These are phyloP conservation scores for Blepharisma undulans DNA, from an alignment of 169 alveolate species.

Conservation along the genomic window DNA sequence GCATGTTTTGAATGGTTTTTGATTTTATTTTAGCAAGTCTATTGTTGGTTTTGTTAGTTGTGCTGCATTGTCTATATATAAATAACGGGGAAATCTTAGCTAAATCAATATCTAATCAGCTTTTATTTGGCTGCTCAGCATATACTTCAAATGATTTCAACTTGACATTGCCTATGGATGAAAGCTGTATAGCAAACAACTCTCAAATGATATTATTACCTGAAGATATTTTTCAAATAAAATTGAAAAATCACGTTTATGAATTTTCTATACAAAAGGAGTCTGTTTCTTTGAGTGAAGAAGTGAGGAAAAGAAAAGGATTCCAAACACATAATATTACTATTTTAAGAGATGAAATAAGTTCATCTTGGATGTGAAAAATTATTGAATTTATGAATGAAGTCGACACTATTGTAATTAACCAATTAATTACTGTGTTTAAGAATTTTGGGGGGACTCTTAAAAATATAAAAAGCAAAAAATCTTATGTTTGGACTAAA, in stretches of 20 bases:
- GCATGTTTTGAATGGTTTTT: too few species aligned
- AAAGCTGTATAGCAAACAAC: too few species aligned
- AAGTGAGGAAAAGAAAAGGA: neutral
- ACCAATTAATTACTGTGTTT: too few species aligned
- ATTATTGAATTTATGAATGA: neutral
- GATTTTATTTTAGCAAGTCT: too few species aligned
- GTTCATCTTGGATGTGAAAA: neutral
- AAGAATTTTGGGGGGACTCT: too few species aligned
- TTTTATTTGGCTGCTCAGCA: neutral
- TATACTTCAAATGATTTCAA: neutral
- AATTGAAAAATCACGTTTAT: too few species aligned
- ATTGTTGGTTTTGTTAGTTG: too few species aligned
- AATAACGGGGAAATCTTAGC: neutral
- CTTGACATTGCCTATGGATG: neutral
- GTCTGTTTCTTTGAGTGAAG: neutral
- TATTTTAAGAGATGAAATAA: neutral
- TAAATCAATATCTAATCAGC: neutral
- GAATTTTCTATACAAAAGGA: too few species aligned
- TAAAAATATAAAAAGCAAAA: too few species aligned
- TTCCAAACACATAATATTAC: neutral
- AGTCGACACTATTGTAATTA: neutral
- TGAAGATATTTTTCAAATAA: too few species aligned
- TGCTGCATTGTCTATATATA: neutral
- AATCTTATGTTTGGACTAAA: neutral
- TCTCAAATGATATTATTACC: too few species aligned